Evolutionary conservation across 345 rosid species (phyloP).

Genomic region (Lepidium aucheri): DNA sequence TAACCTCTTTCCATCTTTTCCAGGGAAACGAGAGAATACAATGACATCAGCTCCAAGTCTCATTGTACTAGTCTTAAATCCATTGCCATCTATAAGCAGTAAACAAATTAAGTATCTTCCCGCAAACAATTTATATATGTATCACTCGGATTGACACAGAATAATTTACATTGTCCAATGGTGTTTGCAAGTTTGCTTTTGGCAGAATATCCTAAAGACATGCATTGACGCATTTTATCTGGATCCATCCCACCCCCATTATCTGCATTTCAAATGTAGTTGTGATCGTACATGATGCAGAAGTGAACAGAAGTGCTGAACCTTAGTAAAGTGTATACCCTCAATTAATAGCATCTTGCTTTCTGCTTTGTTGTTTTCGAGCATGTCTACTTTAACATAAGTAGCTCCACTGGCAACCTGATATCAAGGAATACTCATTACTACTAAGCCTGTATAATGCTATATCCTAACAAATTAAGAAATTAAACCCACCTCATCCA

Average conservation of each 20-base stretch:
- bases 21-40: slow-evolving; percentile 75
- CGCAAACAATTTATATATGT: neutral
- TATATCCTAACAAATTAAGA: neutral
- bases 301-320: neutral
- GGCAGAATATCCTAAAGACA: slow-evolving; percentile 91
- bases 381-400: slow-evolving; percentile 64
- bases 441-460: neutral
- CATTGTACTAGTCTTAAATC: slow-evolving; percentile 98
- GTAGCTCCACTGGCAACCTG: slow-evolving; percentile 83
- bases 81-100: slow-evolving; percentile 68
- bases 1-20: slow-evolving; percentile 63
- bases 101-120: neutral
- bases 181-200: slow-evolving; percentile 80
- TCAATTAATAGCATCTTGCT: slow-evolving; percentile 67
- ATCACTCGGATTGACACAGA: neutral
- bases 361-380: slow-evolving; percentile 53
- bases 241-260: slow-evolving; percentile 98
- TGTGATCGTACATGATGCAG: neutral
- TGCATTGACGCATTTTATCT: slow-evolving; percentile 72
- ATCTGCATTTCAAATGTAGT: slow-evolving; percentile 40
- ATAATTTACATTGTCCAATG: slow-evolving; percentile 71
- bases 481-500: slow-evolving; percentile 64
- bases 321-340: slow-evolving; percentile 36
- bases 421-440: slow-evolving; percentile 2
- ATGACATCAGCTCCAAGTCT: slow-evolving; percentile 98